Evolutionary conservation across 208 protist species (phyloP), one percentile per base, ranked within the genome.

Genomic region (Perkinsela sp.): DNA sequence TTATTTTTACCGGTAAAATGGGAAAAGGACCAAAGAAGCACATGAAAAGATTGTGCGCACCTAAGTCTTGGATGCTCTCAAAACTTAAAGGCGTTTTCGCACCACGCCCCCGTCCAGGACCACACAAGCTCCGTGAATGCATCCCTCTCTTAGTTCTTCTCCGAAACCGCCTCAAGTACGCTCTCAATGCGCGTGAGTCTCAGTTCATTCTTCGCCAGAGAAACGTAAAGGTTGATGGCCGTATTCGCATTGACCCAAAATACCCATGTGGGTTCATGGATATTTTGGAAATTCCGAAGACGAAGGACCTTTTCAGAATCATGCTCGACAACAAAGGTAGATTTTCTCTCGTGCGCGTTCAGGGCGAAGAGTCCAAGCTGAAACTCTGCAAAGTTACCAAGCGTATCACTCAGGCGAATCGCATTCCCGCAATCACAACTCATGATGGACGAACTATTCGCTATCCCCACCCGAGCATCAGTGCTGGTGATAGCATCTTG

Each of bases 391-490:
- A 93, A 76, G 94, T 99, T 32, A 81, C 74, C 67, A 87, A 84
- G 66, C 67, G 93, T 30, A 81, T 78, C 73, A 83, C 93, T 67
- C 94, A 91, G 48, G 77, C 86, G 32, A 84, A 90, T 32, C 88
- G 86, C 72, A 87, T 98, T 73, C 96, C 96, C 70, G 94, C 90
- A 77, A 73, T 97, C 72, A 80, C 90, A 68, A 99, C 96, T 57
- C 92, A 99, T 78, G 96, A 99, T 75, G 96, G 95, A 68, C 92
- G 97, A 79, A 97, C 95, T 75, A 95, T 99, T 77, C 91, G 96
- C 77, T 99, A 97, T 85, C 94, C 95, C 67, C 90, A 98, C 77
- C 94, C 95, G 75, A 74, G 80, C 70, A 91, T 97, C 75, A 82
- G 89, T 69, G 81, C 85, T 68, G 90, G 92, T 73, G 97, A 99